Percentiles rank a stretch among this genome's conserved stretches.
phyloP scores from a whole-genome alignment of 1,284 basidiomycete genomes.

The Volvariella surrecta region DNA sequence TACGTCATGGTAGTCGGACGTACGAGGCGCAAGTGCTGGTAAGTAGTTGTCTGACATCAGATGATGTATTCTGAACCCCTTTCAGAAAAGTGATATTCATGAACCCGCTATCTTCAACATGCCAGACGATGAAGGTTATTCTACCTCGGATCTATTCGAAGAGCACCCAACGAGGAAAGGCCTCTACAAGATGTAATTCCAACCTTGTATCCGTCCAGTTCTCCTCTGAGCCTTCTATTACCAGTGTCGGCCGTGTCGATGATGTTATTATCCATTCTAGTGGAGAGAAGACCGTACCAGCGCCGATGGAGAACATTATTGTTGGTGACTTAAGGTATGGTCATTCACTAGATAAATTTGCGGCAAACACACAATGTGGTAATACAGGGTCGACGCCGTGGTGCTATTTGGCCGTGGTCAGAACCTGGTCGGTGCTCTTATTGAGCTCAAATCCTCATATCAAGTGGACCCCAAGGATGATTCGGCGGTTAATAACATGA shows the following conservation, averaged over 20 bases:
- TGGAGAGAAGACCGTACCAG: slow-evolving; percentile 32
- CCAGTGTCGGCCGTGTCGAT: slow-evolving; percentile 25
- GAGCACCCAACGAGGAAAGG: slow-evolving; percentile 13
- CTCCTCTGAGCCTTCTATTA: not conserved
- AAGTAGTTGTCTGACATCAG: slow-evolving; percentile 1
- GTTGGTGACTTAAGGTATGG: slow-evolving; percentile 21
- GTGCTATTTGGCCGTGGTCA: slow-evolving; percentile 33
- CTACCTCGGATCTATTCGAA: slow-evolving; percentile 14
- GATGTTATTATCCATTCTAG: slow-evolving; percentile 31
- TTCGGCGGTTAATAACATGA: slow-evolving; percentile 19
- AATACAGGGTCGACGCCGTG: slow-evolving; percentile 22
- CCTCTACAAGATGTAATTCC: slow-evolving; percentile 12
- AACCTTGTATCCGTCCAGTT: not conserved
- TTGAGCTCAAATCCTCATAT: slow-evolving; percentile 22
- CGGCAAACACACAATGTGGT: not conserved
- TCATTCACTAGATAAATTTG: not conserved
- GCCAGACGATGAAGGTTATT: slow-evolving; percentile 16
- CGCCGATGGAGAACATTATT: slow-evolving; percentile 26
- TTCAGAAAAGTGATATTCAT: slow-evolving; percentile 17
- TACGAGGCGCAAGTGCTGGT: slow-evolving; percentile 22
- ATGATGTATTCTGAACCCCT: not conserved
- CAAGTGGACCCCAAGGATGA: slow-evolving; percentile 20
- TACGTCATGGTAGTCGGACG: slow-evolving; percentile 21
- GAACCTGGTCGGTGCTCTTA: slow-evolving; percentile 29
- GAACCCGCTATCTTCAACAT: slow-evolving; percentile 18